Conservation (phyloP, 1,284 basidiomycete species). For the Tremellales sp. region DNA sequence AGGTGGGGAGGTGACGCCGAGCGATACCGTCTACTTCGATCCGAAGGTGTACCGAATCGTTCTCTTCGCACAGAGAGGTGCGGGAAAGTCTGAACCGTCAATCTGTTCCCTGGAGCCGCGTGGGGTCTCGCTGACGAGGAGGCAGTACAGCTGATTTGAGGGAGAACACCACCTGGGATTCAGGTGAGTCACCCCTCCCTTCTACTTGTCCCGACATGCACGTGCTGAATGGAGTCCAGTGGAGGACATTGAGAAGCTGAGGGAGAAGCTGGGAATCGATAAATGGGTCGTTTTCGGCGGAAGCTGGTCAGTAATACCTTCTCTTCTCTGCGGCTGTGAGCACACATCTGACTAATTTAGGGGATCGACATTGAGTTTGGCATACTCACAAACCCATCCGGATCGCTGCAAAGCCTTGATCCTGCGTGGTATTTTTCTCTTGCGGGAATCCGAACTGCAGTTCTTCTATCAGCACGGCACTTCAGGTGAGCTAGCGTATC, state of each 20-base stretch:
- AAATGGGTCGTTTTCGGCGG: constrained; percentile 92
- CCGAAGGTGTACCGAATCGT: constrained; percentile 68
- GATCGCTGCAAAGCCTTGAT: constrained; percentile 73
- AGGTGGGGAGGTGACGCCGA: constrained; percentile 35
- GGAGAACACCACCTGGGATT: constrained; percentile 92
- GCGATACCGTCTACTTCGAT: constrained; percentile 75
- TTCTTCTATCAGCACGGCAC: constrained; percentile 80
- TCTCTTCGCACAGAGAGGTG: constrained; percentile 75
- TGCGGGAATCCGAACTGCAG: constrained; percentile 75
- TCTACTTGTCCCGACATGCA: too few relatives aligned
- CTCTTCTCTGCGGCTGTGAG: not conserved
- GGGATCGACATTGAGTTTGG: constrained; percentile 86
- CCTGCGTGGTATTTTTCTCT: constrained; percentile 85
- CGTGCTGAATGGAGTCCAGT: too few relatives aligned
- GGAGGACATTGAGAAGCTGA: constrained; percentile 77
- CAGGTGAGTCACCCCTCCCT: constrained; percentile 49
- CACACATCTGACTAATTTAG: constrained; percentile 37
- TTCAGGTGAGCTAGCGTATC: constrained; percentile 42
- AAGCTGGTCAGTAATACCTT: constrained; percentile 61
- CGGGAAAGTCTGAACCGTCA: constrained; percentile 78
- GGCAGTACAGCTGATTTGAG: constrained; percentile 65
- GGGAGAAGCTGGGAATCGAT: constrained; percentile 67
- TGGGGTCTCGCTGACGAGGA: not conserved
- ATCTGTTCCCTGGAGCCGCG: constrained; percentile 2
- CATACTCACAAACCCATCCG: constrained; percentile 82